phyloP scores from a whole-genome alignment of 1,284 basidiomycete genomes.

The Puccinia coronata region DNA sequence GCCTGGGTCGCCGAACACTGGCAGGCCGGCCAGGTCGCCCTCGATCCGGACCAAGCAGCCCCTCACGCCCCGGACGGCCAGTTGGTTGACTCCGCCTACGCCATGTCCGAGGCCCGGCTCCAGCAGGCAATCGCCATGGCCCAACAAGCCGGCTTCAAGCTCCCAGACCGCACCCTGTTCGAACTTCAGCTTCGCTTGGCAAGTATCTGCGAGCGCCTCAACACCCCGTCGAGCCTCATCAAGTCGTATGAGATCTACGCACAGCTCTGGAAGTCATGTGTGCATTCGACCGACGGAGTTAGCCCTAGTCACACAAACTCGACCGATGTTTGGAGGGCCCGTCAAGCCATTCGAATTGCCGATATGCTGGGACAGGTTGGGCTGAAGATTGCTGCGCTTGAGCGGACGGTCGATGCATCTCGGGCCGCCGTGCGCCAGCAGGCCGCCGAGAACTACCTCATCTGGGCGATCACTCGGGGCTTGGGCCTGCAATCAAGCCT shows the following conservation, averaged over 20 bases:
- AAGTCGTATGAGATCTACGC: constrained; percentile 38
- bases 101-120: constrained; percentile 54
- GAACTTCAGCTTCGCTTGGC: constrained; percentile 55
- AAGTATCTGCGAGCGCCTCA: constrained; percentile 53
- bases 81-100: constrained; percentile 53
- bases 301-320: neutral
- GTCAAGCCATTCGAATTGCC: constrained; percentile 33
- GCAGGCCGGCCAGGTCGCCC: constrained; percentile 47
- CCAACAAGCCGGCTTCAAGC: constrained; percentile 33
- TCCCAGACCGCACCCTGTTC: constrained; percentile 52
- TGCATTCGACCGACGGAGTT: neutral
- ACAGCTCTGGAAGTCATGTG: constrained; percentile 34
- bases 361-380: constrained; percentile 24
- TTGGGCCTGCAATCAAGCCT: constrained; percentile 1
- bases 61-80: constrained; percentile 17
- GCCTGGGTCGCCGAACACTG: constrained; percentile 55
- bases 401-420: neutral
- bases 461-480: constrained; percentile 40
- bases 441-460: constrained; percentile 26
- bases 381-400: constrained; percentile 23
- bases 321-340: constrained; percentile 17
- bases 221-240: constrained; percentile 33
- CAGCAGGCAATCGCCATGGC: constrained; percentile 52
- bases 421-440: neutral
- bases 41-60: constrained; percentile 21